Conservation (phyloP, 805 yeast species). For the Aciculoconidium aculeatum region DNA sequence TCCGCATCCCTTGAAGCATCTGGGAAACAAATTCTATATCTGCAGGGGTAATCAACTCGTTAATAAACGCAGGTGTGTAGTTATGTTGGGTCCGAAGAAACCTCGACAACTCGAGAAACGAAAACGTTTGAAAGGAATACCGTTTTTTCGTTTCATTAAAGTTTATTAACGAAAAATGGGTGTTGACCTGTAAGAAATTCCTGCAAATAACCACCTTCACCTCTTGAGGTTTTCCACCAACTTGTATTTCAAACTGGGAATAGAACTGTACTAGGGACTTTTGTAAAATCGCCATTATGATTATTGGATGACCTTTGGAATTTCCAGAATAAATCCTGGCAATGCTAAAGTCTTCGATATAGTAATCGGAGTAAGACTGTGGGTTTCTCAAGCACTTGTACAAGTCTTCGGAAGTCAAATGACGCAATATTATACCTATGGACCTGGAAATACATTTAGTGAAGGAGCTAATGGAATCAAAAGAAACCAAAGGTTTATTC, state of each 20-base stretch:
- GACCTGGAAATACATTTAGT: conserved; percentile 1
- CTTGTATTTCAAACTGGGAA: conserved; percentile 1
- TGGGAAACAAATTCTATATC: conserved; percentile 1
- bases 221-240: conserved; percentile 1
- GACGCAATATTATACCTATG: conserved; percentile 1
- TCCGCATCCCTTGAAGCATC: conserved; percentile 1
- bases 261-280: conserved; percentile 5
- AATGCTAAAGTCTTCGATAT: conserved; percentile 8
- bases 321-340: conserved; percentile 7
- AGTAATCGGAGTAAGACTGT: conserved; percentile 1
- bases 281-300: conserved; percentile 6
- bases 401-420: too few species aligned
- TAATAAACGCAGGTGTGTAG: conserved; percentile 2
- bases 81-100: conserved; percentile 4
- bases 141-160: neutral
- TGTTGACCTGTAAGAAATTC: conserved; percentile 4
- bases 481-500: neutral
- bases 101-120: conserved; percentile 3
- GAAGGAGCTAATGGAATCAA: conserved; percentile 1
- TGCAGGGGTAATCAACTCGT: conserved; percentile 3
- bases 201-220: conserved; percentile 3
- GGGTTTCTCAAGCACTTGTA: too few species aligned
- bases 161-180: conserved; percentile 3
- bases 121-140: conserved; percentile 3
- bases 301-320: conserved; percentile 6